phyloP scores from a whole-genome alignment of 306 rosid species.

The Quercus aquifolioides region DNA sequence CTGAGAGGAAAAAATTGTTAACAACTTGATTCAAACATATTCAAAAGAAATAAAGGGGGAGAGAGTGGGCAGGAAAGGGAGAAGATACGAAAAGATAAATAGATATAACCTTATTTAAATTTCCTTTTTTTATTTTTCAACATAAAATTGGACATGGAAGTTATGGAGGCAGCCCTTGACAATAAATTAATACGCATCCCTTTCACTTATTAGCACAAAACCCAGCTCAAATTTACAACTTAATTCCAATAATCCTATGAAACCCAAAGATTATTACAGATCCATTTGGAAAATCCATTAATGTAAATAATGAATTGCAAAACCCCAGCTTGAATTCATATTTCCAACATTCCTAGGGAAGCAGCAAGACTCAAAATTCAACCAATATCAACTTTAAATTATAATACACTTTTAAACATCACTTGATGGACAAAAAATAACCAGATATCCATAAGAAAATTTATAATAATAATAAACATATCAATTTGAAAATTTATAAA shows the following conservation, averaged over 20 bases:
- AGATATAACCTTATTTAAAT: background rate
- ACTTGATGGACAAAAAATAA: background rate
- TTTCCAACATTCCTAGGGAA: background rate
- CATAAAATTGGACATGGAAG: background rate
- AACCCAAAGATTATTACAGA: background rate
- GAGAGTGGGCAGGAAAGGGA: background rate
- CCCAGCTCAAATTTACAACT: background rate
- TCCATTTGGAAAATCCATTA: background rate
- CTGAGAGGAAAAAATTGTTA: constrained; percentile 1
- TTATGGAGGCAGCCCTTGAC: background rate
- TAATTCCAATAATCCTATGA: background rate
- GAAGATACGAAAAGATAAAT: constrained; percentile 4
- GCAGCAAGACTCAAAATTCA: background rate
- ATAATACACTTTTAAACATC: background rate
- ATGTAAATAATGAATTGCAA: background rate
- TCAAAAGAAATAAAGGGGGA: background rate
- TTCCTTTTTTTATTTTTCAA: background rate
- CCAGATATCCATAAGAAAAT: background rate
- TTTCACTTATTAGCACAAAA: background rate
- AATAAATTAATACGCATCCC: too few species aligned
- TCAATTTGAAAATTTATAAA: background rate
- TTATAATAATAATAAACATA: background rate
- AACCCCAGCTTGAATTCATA: background rate
- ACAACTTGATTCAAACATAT: background rate
- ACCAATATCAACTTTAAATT: background rate